Base-by-base conservation (phyloP, 1,284 basidiomycete species). In the Crocinoboletus sp. region DNA sequence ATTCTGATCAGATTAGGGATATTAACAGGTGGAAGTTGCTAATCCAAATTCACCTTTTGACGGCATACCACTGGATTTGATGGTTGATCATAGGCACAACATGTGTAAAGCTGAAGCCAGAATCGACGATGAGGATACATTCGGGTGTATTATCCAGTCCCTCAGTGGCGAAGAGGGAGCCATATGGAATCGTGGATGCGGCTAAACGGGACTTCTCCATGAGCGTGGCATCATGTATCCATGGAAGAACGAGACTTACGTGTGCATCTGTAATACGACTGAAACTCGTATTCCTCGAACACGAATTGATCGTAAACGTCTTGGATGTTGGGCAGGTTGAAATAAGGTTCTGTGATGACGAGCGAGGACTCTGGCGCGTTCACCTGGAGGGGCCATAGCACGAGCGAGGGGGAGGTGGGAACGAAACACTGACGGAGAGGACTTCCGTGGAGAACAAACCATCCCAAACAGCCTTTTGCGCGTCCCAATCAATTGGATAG, bases 271-370 rank as follows among this genome's bases (percentile, higher is more conserved):
- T 81, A 77, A 63, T 91, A 90, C 36, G 88, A 84, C 34, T 76
- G 71, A 60, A 95, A 96, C 57, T 94, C 94, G 69, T 94, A 98
- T 65, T 96, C 93, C 60, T 98, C 94, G 58, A 96, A 96, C 0
- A 95, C 72, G 61, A 98, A 87, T 67, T 96, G 87, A 64, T 97
- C 94, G 53, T 94, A 93, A 30, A 89, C 80, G 32, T 91, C 86
- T 67, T 94, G 88, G 15, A 95, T 80, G 61, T 91, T 92, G 15
- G 90, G 89, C 9, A 95, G 71, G 64, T 95, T 92, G 74, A 94
- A 89, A 61, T 92, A 92, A 3, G 94, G 90, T 67, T 97, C 94
- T 3, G 94, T 96, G 40, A 97, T 77, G 38, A 97, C 70, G 29
- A 95, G 69, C 2, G 84, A 82, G 0, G 83, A 79, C 38, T 81